phyloP scores from a whole-genome alignment of 768 basidiomycete genomes.

The Suillus spraguei region DNA sequence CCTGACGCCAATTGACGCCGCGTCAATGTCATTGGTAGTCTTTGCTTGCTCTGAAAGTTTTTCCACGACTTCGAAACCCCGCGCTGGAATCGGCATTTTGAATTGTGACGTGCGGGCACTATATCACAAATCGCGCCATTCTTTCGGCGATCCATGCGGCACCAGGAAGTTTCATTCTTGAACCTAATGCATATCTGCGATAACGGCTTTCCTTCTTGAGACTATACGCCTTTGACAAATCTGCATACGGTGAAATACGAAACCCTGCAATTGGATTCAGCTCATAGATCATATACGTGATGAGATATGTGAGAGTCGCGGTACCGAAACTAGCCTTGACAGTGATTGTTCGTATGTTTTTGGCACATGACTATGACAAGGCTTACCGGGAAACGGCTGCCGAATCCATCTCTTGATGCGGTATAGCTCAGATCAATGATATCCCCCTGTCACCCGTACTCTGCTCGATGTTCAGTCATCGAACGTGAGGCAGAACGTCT shows the following conservation, averaged over 20 bases:
- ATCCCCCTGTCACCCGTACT: not conserved
- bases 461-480: not conserved
- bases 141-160: not conserved
- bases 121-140: not conserved
- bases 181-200: not conserved
- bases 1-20: not conserved
- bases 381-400: not conserved
- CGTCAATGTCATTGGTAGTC: slow-evolving; percentile 1
- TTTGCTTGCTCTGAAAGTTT: slow-evolving; percentile 3
- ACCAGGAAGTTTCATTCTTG: not conserved
- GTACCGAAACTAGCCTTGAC: not conserved
- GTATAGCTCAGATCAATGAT: not conserved
- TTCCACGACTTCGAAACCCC: slow-evolving; percentile 8
- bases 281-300: no score
- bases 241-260: not conserved
- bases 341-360: not conserved
- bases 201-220: not conserved
- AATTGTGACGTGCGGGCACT: not conserved
- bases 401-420: no score
- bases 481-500: not conserved
- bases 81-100: slow-evolving; percentile 6
- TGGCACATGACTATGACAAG: not conserved
- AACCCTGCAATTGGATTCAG: not conserved
- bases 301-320: not conserved
- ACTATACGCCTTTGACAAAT: not conserved